Percentiles rank a stretch among this genome's conserved stretches.
Evolutionary conservation across 1,284 basidiomycete species (phyloP).

Genomic region (Cronartium ribicola): DNA sequence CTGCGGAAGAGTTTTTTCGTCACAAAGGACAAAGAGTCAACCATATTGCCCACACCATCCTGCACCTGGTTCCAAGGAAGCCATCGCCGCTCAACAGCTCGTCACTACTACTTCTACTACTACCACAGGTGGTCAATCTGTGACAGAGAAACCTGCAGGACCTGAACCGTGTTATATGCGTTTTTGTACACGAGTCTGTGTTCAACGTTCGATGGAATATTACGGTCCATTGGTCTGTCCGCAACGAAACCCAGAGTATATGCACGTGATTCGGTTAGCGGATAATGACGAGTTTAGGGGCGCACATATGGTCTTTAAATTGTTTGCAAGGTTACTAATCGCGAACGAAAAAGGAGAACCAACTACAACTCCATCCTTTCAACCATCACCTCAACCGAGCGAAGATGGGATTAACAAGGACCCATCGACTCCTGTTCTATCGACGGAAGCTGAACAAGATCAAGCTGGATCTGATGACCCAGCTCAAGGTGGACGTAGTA

Average conservation of each 20-base stretch:
- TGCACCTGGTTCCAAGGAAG: constrained; percentile 41
- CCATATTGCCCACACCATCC: constrained; percentile 40
- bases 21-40: constrained; percentile 33
- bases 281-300: constrained; percentile 37
- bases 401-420: no score
- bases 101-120: constrained; percentile 27
- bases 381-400: neutral
- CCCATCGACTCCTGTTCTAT: neutral
- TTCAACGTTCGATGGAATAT: constrained; percentile 33
- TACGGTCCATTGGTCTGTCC: constrained; percentile 38
- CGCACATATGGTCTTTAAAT: constrained; percentile 41
- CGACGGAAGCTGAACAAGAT: constrained; percentile 12
- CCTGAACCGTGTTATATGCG: constrained; percentile 43
- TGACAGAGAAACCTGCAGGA: constrained; percentile 35
- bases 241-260: constrained; percentile 41
- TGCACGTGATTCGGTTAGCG: constrained; percentile 31
- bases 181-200: constrained; percentile 40
- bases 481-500: constrained; percentile 3
- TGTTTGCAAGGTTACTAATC: constrained; percentile 42
- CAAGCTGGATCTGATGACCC: constrained; percentile 24
- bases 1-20: constrained; percentile 34
- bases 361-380: constrained; percentile 13
- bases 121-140: constrained; percentile 22
- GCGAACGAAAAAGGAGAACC: constrained; percentile 38
- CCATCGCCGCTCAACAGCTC: constrained; percentile 38